Conservation (phyloP, 805 yeast genomes). For the Nakazawaea peltata region DNA sequence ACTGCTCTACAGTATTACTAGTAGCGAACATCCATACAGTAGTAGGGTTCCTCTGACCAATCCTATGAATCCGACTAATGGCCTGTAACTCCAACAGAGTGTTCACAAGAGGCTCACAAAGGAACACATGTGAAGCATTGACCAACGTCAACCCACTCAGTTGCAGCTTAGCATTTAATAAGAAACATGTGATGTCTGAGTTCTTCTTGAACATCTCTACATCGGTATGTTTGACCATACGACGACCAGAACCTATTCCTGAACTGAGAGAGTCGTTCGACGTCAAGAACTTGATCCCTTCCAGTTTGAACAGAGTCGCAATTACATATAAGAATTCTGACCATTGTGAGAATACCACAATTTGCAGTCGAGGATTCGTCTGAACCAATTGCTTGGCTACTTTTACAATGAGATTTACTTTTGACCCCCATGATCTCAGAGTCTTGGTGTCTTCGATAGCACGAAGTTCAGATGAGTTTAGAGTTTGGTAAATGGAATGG, state of each 20-base stretch:
- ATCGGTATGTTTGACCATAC: slow-evolving; percentile 21
- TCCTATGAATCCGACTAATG: slow-evolving; percentile 83
- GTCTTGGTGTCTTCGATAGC: slow-evolving; percentile 38
- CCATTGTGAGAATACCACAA: slow-evolving; percentile 89
- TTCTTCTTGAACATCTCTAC: slow-evolving; percentile 55
- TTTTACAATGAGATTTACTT: slow-evolving; percentile 74
- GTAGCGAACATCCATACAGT: slow-evolving; percentile 91
- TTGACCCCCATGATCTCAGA: slow-evolving; percentile 64
- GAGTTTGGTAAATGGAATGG: slow-evolving; percentile 35
- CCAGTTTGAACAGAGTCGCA: slow-evolving; percentile 54
- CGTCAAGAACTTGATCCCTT: slow-evolving; percentile 50
- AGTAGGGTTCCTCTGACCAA: slow-evolving; percentile 78
- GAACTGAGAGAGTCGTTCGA: slow-evolving; percentile 28
- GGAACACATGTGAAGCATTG: slow-evolving; percentile 86
- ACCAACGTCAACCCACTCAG: slow-evolving; percentile 87
- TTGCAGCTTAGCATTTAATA: slow-evolving; percentile 78
- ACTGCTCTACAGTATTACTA: slow-evolving; percentile 81
- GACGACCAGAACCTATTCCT: slow-evolving; percentile 23
- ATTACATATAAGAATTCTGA: slow-evolving; percentile 60
- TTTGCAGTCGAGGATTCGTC: slow-evolving; percentile 58
- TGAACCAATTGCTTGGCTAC: slow-evolving; percentile 58
- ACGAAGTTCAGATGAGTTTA: slow-evolving; percentile 31
- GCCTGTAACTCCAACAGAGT: slow-evolving; percentile 88
- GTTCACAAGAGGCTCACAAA: slow-evolving; percentile 90
- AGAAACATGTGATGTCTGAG: slow-evolving; percentile 66